These are phyloP conservation scores for Neurospora tetrasperma DNA, from an alignment of 495 filamentous ascomycete species.

Conservation along the genomic window DNA sequence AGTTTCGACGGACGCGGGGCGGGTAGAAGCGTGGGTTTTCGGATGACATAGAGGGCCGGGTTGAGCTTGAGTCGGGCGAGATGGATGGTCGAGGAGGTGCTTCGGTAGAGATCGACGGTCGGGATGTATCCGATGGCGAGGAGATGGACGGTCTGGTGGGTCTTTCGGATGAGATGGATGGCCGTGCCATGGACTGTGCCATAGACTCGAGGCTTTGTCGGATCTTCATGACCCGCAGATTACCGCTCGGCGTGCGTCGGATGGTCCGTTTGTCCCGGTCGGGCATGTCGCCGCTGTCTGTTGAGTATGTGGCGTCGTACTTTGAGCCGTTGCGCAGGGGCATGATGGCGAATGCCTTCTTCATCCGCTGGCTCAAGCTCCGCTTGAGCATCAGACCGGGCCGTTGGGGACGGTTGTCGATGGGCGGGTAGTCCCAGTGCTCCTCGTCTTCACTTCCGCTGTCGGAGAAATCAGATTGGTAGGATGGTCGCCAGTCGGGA, in stretches of 20 bases:
- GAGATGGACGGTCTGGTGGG: neutral
- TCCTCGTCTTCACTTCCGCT: constrained; percentile 37
- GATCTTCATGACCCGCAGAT: constrained; percentile 39
- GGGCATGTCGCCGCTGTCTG: constrained; percentile 25
- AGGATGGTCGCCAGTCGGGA: constrained; percentile 71
- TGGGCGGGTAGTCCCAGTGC: constrained; percentile 26
- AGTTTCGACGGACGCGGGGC: neutral
- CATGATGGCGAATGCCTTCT: constrained; percentile 42
- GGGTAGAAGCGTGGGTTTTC: neutral
- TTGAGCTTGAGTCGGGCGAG: neutral
- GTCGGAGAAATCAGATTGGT: constrained; percentile 52
- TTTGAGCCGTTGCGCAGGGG: constrained; percentile 24
- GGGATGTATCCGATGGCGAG: neutral
- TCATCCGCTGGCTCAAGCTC: constrained; percentile 38
- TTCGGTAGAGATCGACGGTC: neutral
- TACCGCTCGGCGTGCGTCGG: constrained; percentile 38
- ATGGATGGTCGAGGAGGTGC: neutral
- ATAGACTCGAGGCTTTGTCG: constrained; percentile 32
- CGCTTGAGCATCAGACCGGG: constrained; percentile 25
- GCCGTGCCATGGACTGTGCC: constrained; percentile 5
- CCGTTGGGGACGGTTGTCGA: constrained; percentile 30
- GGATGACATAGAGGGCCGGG: neutral
- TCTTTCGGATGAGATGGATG: neutral
- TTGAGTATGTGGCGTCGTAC: constrained; percentile 24
- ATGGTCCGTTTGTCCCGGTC: constrained; percentile 35